These are phyloP conservation scores for Thymus mandschuricus DNA, from an alignment of 257 asterid genomes.

Conservation along the genomic window DNA sequence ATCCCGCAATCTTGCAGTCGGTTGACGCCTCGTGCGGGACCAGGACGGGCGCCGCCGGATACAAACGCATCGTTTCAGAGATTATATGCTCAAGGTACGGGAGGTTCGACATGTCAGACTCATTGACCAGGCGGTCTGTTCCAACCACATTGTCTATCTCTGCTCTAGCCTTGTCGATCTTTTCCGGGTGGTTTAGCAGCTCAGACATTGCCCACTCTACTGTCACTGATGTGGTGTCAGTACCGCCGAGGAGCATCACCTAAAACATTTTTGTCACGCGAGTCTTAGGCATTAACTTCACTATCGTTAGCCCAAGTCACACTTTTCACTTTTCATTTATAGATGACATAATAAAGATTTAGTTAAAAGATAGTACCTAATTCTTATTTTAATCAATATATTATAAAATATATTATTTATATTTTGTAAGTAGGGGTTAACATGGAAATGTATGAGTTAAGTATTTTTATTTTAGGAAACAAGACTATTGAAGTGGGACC, in stretches of 20 bases:
- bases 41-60: slow-evolving; percentile 55
- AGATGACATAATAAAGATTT: no score
- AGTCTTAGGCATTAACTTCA: no score
- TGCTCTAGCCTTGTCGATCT: slow-evolving; percentile 51
- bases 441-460: no score
- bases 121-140: slow-evolving; percentile 42
- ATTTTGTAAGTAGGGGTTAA: no score
- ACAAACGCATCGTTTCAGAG: slow-evolving; percentile 52
- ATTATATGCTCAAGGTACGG: slow-evolving; percentile 54
- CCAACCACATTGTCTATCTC: slow-evolving; percentile 59
- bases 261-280: not conserved
- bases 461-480: no score
- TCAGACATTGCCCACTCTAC: slow-evolving; percentile 70
- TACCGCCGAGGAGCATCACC: slow-evolving; percentile 58
- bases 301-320: no score
- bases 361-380: no score
- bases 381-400: no score
- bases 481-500: no score
- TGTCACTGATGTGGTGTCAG: slow-evolving; percentile 56
- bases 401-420: no score
- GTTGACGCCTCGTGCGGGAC: slow-evolving; percentile 61
- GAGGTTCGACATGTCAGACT: slow-evolving; percentile 53
- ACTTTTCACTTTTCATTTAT: no score
- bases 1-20: slow-evolving; percentile 53
- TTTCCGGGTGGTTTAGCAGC: slow-evolving; percentile 59